These are phyloP conservation scores for Tricholoma sp. DNA, from an alignment of 768 basidiomycete species.

Conservation along the genomic window DNA sequence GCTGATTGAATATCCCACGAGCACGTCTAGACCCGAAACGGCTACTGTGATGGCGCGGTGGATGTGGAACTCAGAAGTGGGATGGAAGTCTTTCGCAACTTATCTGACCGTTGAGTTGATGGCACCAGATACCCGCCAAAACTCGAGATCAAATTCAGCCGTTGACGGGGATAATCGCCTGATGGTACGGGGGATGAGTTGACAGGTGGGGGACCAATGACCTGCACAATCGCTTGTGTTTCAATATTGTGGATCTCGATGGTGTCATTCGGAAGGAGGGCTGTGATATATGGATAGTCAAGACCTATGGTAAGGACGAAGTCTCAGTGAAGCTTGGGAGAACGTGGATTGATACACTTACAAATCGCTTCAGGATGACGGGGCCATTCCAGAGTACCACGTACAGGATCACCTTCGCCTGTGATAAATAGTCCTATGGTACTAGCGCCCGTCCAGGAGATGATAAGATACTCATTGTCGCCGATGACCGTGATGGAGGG, in stretches of 20 bases:
- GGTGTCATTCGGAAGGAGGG: conserved; percentile 72
- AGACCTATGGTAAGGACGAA: conserved; percentile 41
- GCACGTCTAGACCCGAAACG: conserved; percentile 26
- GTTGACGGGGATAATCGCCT: conserved; percentile 18
- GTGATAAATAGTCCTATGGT: conserved; percentile 87
- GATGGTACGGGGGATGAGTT: conserved; percentile 19
- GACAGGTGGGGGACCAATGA: conserved; percentile 45
- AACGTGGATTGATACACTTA: conserved; percentile 34
- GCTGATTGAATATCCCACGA: conserved; percentile 40
- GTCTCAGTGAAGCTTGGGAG: not conserved
- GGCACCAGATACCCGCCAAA: conserved; percentile 45
- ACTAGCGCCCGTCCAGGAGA: conserved; percentile 77
- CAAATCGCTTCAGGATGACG: conserved; percentile 72
- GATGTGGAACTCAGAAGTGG: conserved; percentile 13
- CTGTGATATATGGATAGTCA: conserved; percentile 77
- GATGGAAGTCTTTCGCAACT: conserved; percentile 39
- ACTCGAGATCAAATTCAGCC: conserved; percentile 33
- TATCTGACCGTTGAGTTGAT: conserved; percentile 42
- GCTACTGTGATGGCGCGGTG: not conserved
- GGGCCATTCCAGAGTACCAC: conserved; percentile 86
- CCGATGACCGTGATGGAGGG: conserved; percentile 74
- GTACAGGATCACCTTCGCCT: conserved; percentile 79
- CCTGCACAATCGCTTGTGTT: conserved; percentile 67
- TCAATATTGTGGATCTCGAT: conserved; percentile 81
- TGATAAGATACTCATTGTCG: conserved; percentile 77